Evolutionary conservation across 2,329 filamentous ascomycete species (phyloP), one percentile per base, ranked within the genome.

Genomic region (Hymenoscyphus fructigenus): DNA sequence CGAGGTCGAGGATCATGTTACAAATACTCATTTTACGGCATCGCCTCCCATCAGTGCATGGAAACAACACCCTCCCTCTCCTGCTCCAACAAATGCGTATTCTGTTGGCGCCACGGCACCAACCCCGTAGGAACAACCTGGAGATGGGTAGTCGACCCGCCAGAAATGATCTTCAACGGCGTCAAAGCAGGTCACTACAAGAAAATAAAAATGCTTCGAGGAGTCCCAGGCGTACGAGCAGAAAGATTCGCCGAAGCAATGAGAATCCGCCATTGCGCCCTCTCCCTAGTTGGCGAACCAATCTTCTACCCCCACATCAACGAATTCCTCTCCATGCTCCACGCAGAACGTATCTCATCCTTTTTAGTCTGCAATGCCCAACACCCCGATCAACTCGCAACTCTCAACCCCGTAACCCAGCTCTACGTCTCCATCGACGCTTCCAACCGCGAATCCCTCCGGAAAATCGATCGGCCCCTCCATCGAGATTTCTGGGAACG

Each of bases 281-380:
- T 99, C 57, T 92, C 88, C 69, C 83, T 99, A 10, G 95, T 99
- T 26, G 94, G 95, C 71, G 94, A 99, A 78, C 94, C 94, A n/a
- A 97, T 97, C 72, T 98, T 98, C 80, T 98, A 98, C 77, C 95
- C 95, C 10, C 89, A 96, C 75, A 98, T 98, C 82, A 97, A 99
- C 78, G 90, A 93, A 75, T 93, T 98, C 74, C 82, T 96, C 0
- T 84, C 81, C 12, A 86, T 98, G 83, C 83, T 99, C 69, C 94
- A 98, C 79, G 81, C 78, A 14, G 91, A 96, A 76, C 89, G 88
- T 71, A 97, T 98, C 70, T 96, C 92, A 2, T 95, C 91, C 36
- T 99, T 98, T 80, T 82, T 98, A 0, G 95, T 99, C 65, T 98
- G 94, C 82, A 98, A 98, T 75, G 94, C 94, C 0, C 95, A 98